Percentiles rank a stretch among this genome's conserved stretches.
These are phyloP conservation scores for Silene noctiflora DNA, from an alignment of 179 eudicot species.

Conservation along the genomic window DNA sequence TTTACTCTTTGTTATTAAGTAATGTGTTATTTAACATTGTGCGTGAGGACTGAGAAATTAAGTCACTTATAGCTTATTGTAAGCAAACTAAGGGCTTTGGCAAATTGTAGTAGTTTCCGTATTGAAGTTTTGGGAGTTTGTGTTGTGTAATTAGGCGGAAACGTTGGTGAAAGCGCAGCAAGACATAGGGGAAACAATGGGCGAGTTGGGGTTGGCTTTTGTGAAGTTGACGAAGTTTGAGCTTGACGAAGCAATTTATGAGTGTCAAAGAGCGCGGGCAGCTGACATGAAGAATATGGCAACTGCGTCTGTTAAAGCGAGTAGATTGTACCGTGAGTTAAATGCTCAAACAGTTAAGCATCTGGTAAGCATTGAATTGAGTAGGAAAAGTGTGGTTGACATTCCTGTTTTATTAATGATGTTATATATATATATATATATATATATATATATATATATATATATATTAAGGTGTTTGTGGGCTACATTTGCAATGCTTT, in stretches of 20 bases:
- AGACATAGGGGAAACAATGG: slow-evolving; percentile 86
- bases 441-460: neutral
- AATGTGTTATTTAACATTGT: neutral
- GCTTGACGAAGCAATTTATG: slow-evolving; percentile 57
- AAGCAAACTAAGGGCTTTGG: neutral
- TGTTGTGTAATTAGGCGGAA: slow-evolving; percentile 59
- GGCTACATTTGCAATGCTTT: neutral
- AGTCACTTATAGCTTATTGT: neutral
- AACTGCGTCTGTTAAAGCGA: slow-evolving; percentile 81
- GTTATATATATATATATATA: neutral
- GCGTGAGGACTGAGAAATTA: neutral
- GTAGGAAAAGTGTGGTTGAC: neutral
- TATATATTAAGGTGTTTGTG: neutral
- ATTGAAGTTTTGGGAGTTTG: slow-evolving; percentile 4
- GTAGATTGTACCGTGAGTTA: slow-evolving; percentile 73
- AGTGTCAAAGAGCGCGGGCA: slow-evolving; percentile 67
- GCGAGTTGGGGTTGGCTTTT: slow-evolving; percentile 80
- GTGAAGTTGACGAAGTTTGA: slow-evolving; percentile 86
- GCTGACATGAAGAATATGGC: slow-evolving; percentile 75
- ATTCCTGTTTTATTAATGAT: slow-evolving; percentile 2
- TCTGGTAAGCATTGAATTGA: slow-evolving; percentile 49
- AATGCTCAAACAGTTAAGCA: slow-evolving; percentile 86
- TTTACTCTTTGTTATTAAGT: neutral
- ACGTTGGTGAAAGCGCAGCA: slow-evolving; percentile 85
- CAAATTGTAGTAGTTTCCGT: neutral